Percentiles rank a stretch among this genome's conserved stretches.
Evolutionary conservation across 805 yeast genomes (phyloP).

Genomic region (Wickerhamiella hasegawae): DNA sequence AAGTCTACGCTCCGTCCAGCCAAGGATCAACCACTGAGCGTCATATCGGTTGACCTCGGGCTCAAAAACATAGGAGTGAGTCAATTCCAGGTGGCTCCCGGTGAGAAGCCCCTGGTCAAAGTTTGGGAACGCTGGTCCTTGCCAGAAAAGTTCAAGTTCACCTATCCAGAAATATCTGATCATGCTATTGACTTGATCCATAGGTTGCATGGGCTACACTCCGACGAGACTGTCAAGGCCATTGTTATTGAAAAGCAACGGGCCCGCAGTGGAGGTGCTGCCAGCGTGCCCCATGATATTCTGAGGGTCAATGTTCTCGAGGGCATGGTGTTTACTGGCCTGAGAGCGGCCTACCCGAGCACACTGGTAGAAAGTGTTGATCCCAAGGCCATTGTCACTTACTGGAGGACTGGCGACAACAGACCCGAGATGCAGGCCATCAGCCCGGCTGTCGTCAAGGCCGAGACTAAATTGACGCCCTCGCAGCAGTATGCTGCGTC

Average conservation of each 20-base stretch:
- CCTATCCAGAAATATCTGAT: constrained; percentile 17
- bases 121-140: not conserved
- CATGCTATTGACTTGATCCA: constrained; percentile 12
- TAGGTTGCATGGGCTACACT: not conserved
- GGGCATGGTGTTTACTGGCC: constrained; percentile 27
- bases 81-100: too few relatives aligned
- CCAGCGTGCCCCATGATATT: constrained; percentile 33
- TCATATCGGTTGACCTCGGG: constrained; percentile 23
- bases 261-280: constrained; percentile 32
- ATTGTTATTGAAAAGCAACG: constrained; percentile 43
- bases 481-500: constrained; percentile 11
- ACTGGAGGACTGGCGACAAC: too few relatives aligned
- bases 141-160: constrained; percentile 2
- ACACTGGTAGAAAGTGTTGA: constrained; percentile 11
- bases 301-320: constrained; percentile 40
- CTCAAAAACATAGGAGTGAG: constrained; percentile 21
- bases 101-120: constrained; percentile 12
- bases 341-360: constrained; percentile 8
- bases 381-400: constrained; percentile 15
- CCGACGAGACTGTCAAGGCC: constrained; percentile 25
- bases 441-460: too few relatives aligned
- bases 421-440: too few relatives aligned
- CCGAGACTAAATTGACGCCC: not conserved
- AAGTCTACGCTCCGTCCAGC: too few relatives aligned
- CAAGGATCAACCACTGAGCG: too few relatives aligned